Percentiles rank a stretch among this genome's conserved stretches.
phyloP scores from a whole-genome alignment of 768 basidiomycete genomes.

The Galerina marginata region DNA sequence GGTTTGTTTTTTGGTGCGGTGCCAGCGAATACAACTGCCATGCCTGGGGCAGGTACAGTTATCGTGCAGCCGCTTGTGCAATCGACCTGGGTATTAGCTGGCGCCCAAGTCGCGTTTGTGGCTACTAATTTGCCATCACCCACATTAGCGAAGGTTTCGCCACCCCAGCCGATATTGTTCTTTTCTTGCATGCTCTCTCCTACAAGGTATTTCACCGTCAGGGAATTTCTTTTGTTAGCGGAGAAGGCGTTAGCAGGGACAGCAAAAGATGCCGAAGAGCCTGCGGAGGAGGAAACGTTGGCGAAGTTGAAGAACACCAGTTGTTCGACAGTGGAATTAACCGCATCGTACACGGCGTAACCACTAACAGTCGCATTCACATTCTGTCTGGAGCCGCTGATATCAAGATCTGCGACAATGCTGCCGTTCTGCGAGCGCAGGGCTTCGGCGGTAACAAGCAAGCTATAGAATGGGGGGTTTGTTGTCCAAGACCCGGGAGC shows the following conservation, averaged over 20 bases:
- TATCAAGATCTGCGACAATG: conserved; percentile 52
- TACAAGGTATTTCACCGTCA: conserved; percentile 53
- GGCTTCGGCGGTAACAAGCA: conserved; percentile 51
- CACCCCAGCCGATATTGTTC: conserved; percentile 65
- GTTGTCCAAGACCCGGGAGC: conserved; percentile 50
- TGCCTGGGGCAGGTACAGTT: conserved; percentile 52
- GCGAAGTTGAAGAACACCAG: conserved; percentile 58
- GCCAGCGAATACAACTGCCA: conserved; percentile 50
- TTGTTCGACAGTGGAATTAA: conserved; percentile 43
- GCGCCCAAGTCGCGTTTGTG: conserved; percentile 37
- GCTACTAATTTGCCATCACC: conserved; percentile 44
- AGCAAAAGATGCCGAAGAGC: conserved; percentile 33
- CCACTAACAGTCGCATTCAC: conserved; percentile 47
- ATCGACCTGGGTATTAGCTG: conserved; percentile 39
- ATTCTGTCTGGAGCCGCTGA: conserved; percentile 42
- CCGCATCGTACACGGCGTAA: conserved; percentile 66
- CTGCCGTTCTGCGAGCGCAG: conserved; percentile 45
- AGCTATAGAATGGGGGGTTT: conserved; percentile 54
- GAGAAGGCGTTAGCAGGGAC: conserved; percentile 39
- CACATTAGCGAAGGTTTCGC: conserved; percentile 50
- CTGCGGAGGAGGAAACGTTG: conserved; percentile 44
- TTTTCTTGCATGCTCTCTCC: conserved; percentile 54
- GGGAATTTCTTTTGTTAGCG: conserved; percentile 26
- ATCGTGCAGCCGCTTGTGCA: conserved; percentile 53
- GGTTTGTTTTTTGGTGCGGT: conserved; percentile 7